phyloP scores from a whole-genome alignment of 495 filamentous ascomycete species.

The Xylaria grammica region DNA sequence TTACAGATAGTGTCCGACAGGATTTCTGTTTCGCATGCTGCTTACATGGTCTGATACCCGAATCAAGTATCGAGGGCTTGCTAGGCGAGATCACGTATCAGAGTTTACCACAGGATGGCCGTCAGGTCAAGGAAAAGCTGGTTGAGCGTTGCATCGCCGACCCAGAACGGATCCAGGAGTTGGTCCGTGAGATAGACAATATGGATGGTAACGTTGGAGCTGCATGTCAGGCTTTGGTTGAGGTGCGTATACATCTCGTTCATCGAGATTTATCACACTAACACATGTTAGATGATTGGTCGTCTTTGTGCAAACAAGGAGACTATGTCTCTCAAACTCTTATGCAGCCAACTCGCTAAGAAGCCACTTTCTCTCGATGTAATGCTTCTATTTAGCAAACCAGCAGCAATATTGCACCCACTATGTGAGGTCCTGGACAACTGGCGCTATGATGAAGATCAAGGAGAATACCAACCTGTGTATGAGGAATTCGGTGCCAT shows the following conservation, averaged over 20 bases:
- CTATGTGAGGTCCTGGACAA: conserved; percentile 84
- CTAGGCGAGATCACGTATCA: conserved; percentile 87
- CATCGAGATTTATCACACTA: background rate
- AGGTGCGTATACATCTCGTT: conserved; percentile 55
- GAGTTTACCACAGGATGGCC: conserved; percentile 73
- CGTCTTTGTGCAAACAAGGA: conserved; percentile 81
- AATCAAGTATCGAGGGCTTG: conserved; percentile 76
- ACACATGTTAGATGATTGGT: conserved; percentile 66
- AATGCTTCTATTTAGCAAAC: conserved; percentile 81
- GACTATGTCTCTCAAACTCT: conserved; percentile 85
- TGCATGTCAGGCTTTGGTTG: conserved; percentile 79
- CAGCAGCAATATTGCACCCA: conserved; percentile 76
- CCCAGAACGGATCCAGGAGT: conserved; percentile 70
- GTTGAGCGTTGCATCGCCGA: conserved; percentile 75
- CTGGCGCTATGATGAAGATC: conserved; percentile 93
- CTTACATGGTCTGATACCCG: conserved; percentile 79
- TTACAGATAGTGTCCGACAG: conserved; percentile 82
- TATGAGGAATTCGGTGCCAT: conserved; percentile 97
- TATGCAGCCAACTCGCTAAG: conserved; percentile 80
- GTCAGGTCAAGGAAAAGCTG: conserved; percentile 77
- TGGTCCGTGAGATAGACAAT: conserved; percentile 82
- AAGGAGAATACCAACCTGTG: conserved; percentile 92
- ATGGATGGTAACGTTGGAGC: conserved; percentile 95
- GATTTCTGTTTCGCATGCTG: conserved; percentile 94
- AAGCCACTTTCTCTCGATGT: conserved; percentile 83